These are phyloP conservation scores for Gryganskiella cystojenkinii DNA, from an alignment of 192 early-diverging fungal genomes.

Conservation along the genomic window DNA sequence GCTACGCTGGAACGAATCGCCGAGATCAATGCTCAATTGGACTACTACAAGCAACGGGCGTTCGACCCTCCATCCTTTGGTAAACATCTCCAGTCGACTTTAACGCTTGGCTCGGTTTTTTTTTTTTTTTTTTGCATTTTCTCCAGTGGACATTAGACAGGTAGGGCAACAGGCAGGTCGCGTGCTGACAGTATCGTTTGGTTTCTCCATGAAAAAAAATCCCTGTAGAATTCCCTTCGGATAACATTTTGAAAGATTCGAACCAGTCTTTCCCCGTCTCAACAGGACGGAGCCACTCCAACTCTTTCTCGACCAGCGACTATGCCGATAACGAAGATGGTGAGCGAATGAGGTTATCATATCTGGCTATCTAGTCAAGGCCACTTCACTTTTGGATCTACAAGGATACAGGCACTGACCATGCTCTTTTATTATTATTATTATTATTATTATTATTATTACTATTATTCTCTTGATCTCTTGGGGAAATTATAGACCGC, in stretches of 20 bases:
- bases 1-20: constrained; percentile 34
- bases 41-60: constrained; percentile 45
- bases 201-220: too few relatives aligned
- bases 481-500: constrained; percentile 11
- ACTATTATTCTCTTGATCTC: not conserved
- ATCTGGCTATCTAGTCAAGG: too few relatives aligned
- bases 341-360: not conserved
- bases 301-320: constrained; percentile 50
- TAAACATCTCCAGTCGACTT: too few relatives aligned
- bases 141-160: too few relatives aligned
- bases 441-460: too few relatives aligned
- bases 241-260: constrained; percentile 30
- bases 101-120: too few relatives aligned
- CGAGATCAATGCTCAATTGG: constrained; percentile 33
- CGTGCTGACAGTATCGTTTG: too few relatives aligned
- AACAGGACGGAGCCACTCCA: constrained; percentile 44
- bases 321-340: constrained; percentile 52
- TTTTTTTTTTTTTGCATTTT: too few relatives aligned
- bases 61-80: constrained; percentile 45
- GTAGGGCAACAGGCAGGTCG: too few relatives aligned
- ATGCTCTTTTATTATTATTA: too few relatives aligned
- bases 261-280: constrained; percentile 19
- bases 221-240: constrained; percentile 27
- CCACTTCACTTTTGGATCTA: too few relatives aligned
- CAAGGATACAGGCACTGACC: too few relatives aligned